Evolutionary conservation across 83 land plant genomes (phyloP).

Genomic region (Picea engelmannii): DNA sequence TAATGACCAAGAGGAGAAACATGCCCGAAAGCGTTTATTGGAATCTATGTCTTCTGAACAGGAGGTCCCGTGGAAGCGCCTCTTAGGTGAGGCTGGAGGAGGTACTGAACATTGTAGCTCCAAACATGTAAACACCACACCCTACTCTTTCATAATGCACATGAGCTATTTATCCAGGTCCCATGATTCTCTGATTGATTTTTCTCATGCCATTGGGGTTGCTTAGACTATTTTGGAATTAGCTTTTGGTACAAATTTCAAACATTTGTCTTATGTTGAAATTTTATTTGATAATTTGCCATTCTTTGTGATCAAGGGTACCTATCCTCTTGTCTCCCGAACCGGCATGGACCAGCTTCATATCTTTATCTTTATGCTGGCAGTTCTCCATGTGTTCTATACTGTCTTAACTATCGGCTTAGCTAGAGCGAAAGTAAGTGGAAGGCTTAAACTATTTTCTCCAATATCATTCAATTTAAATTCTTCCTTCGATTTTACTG

Average conservation of each 20-base stretch:
- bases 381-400: conserved; percentile 50
- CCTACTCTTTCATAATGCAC: neutral
- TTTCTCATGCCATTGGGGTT: neutral
- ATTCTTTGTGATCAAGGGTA: conserved; percentile 26
- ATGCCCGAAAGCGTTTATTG: conserved; percentile 27
- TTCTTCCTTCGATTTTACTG: neutral
- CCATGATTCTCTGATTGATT: neutral
- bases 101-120: neutral
- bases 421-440: conserved; percentile 35
- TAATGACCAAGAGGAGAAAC: conserved; percentile 3
- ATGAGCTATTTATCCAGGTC: no score
- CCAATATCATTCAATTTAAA: neutral
- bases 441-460: neutral
- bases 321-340: conserved; percentile 39
- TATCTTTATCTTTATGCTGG: conserved; percentile 61
- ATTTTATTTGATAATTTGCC: neutral
- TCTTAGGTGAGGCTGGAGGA: conserved; percentile 15
- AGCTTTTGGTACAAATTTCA: no score
- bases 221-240: no score
- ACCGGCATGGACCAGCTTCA: conserved; percentile 50
- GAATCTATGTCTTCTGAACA: conserved; percentile 7
- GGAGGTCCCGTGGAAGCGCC: conserved; percentile 13
- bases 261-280: neutral
- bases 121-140: neutral
- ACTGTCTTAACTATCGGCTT: conserved; percentile 42